Evolutionary conservation across 768 basidiomycete genomes (phyloP), one percentile per base, ranked within the genome.

Genomic region (Multifurca ochricompacta): DNA sequence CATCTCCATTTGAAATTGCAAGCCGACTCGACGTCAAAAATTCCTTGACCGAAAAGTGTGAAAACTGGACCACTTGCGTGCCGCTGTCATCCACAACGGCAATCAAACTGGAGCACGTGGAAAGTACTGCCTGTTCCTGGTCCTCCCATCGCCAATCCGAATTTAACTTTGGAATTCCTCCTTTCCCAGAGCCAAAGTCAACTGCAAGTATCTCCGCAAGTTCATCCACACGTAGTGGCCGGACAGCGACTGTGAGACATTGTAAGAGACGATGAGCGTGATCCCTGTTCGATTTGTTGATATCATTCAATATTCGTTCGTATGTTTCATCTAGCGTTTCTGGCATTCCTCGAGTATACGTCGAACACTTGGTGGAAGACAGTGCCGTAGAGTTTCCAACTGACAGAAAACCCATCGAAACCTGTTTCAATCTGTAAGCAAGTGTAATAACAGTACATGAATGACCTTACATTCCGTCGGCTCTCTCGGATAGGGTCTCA

Each of bases 311-410:
- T 13, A 35, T 34, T 18, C 32, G 28, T 16, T 43, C 40, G 6
- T 52, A 52, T 3, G 51, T 52, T 19, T 52, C 51, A 35, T 52
- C 51, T 32, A 52, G 30, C 21, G 51, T 52, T 18, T 18, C 34
- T 4, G 51, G 51, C 30, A 52, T 11, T 40, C 31, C 14, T 52
- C 32, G 8, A 52, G 35, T 16, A 25, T 43, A 19, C 14, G 25
- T 34, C 32, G 19, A 42, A 52, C 37, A 27, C 41, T 35, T 18
- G 21, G 23, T 14, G 42, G 34, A 35, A 42, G 27, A 34, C 51
- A 52, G 23, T 25, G 28, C n/a, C 42, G 51, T 11, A 52, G 32
- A 14, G 41, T 27, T 19, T 52, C 51, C 10, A 52, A 32, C 27
- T 44, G 51, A 3, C 50, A 51, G 19, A 51, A n/a, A 19, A 32